Evolutionary conservation across 75 land plant genomes (phyloP).

Genomic region (Cunninghamia lanceolata): DNA sequence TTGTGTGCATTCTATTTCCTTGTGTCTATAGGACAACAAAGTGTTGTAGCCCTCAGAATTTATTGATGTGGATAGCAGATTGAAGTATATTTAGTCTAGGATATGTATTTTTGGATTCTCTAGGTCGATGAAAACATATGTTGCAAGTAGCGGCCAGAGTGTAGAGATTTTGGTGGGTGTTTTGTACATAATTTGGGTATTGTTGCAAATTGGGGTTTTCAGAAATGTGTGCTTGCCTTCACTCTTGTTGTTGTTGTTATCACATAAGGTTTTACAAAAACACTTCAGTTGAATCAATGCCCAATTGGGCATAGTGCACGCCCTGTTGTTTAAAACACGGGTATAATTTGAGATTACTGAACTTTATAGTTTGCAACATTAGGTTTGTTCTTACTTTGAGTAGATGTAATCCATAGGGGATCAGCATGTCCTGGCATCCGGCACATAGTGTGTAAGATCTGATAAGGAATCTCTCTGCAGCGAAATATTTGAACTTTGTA

Average conservation of each 20-base stretch:
- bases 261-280: not conserved
- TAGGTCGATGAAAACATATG: not conserved
- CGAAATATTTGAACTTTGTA: not conserved
- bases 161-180: not conserved
- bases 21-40: not conserved
- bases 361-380: not conserved
- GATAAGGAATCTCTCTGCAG: not conserved
- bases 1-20: not conserved
- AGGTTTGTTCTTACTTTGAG: not conserved
- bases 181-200: not conserved
- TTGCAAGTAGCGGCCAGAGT: not conserved
- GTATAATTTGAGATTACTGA: not conserved
- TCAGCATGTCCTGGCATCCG: not conserved
- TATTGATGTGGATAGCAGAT: not conserved
- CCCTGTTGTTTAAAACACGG: too few species aligned
- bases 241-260: too few species aligned
- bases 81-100: not conserved
- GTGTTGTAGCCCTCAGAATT: not conserved
- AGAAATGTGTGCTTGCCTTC: not conserved
- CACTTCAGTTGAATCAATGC: not conserved
- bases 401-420: not conserved
- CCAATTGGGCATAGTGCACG: not conserved
- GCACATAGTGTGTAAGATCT: not conserved
- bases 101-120: not conserved
- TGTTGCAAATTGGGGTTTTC: not conserved